These are phyloP conservation scores for Gremmenia infestans DNA, from an alignment of 2,329 filamentous ascomycete species.

Conservation along the genomic window DNA sequence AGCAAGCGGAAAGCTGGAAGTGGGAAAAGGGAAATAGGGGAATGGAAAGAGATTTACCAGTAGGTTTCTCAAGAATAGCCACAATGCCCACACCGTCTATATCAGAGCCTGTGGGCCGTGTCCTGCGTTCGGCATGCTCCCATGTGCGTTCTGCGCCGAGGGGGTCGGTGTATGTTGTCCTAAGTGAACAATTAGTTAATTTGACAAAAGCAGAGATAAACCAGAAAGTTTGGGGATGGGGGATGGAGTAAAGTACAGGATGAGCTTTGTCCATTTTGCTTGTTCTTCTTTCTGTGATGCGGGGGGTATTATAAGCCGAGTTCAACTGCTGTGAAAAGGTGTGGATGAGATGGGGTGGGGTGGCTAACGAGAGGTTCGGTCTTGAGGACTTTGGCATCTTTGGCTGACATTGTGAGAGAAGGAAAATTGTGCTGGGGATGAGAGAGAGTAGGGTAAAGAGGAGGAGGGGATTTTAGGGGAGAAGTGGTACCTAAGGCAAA, in stretches of 20 bases:
- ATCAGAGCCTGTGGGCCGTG: constrained; percentile 53
- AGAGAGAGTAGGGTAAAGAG: too few species aligned
- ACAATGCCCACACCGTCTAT: constrained; percentile 72
- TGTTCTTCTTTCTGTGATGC: constrained; percentile 33
- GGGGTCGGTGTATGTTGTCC: constrained; percentile 61
- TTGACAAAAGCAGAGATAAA: background rate
- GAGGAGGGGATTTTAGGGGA: too few species aligned
- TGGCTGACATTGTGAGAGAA: constrained; percentile 4
- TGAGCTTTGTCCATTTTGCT: constrained; percentile 55
- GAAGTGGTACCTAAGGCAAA: too few species aligned
- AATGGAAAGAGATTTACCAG: constrained; percentile 33
- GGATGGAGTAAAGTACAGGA: constrained; percentile 40
- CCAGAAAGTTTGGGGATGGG: background rate
- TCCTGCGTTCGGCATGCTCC: constrained; percentile 70
- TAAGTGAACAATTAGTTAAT: constrained; percentile 25
- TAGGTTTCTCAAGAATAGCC: constrained; percentile 56
- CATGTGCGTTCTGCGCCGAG: constrained; percentile 55
- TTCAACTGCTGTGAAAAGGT: background rate
- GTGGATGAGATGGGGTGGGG: background rate
- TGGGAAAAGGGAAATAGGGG: too few species aligned
- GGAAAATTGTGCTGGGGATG: too few species aligned
- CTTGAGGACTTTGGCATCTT: constrained; percentile 8
- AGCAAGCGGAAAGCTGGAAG: background rate
- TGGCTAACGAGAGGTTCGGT: constrained; percentile 5
- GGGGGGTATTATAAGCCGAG: background rate